phyloP scores from a whole-genome alignment of 164 flowering plant species.

The Taxillus chinensis region DNA sequence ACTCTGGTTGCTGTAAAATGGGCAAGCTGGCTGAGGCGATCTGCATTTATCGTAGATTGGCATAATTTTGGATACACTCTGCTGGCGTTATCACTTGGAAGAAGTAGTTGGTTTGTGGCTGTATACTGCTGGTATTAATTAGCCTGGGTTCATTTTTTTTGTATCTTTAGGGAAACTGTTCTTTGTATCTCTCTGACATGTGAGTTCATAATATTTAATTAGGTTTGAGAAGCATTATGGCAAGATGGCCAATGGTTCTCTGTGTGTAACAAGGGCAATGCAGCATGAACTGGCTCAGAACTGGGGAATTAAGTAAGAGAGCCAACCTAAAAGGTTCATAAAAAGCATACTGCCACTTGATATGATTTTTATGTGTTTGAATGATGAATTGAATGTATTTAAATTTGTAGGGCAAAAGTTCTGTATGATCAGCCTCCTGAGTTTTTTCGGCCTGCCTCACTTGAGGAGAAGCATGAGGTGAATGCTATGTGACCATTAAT shows the following conservation, averaged over 20 bases:
- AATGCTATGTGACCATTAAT: background rate
- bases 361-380: constrained; percentile 1
- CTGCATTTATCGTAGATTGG: constrained; percentile 78
- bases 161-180: background rate
- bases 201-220: constrained; percentile 3
- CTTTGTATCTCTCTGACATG: background rate
- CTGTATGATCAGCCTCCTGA: constrained; percentile 97
- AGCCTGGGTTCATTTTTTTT: constrained; percentile 1
- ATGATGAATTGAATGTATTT: constrained; percentile 1
- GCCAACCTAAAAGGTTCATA: constrained; percentile 9
- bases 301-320: constrained; percentile 82
- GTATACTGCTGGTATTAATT: constrained; percentile 59
- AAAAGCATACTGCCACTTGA: background rate
- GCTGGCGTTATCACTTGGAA: constrained; percentile 71
- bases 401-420: constrained; percentile 59
- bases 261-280: constrained; percentile 94
- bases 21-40: constrained; percentile 69
- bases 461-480: constrained; percentile 79
- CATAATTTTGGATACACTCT: constrained; percentile 95
- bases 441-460: constrained; percentile 73
- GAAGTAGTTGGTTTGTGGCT: constrained; percentile 63
- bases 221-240: constrained; percentile 88
- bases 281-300: constrained; percentile 91
- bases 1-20: constrained; percentile 80
- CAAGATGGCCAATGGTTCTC: constrained; percentile 71